Percentiles rank a stretch among this genome's conserved stretches.
phyloP scores from a whole-genome alignment of 768 basidiomycete species.

The Saitozyma sp. region DNA sequence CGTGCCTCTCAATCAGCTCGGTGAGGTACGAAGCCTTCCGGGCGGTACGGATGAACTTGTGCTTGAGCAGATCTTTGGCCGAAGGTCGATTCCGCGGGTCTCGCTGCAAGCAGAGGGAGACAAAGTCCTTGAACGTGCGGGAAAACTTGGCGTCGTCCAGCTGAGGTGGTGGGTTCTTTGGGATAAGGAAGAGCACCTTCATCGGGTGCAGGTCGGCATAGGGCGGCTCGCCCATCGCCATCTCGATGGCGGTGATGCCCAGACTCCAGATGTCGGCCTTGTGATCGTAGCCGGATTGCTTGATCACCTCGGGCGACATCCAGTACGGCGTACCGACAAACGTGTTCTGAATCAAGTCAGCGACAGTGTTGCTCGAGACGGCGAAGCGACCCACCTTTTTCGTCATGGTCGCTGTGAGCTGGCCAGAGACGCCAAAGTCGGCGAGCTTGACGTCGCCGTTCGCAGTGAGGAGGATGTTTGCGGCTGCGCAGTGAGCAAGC shows the following conservation, averaged over 20 bases:
- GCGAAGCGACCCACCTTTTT: conserved; percentile 44
- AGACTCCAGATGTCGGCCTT: conserved; percentile 99
- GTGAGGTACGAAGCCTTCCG: conserved; percentile 93
- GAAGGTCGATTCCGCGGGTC: conserved; percentile 78
- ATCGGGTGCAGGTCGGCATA: conserved; percentile 98
- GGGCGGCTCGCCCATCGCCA: conserved; percentile 96
- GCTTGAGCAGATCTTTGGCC: conserved; percentile 91
- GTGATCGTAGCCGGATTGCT: conserved; percentile 98
- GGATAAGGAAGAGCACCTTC: conserved; percentile 98
- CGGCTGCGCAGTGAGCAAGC: conserved; percentile 7
- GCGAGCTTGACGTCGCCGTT: conserved; percentile 76
- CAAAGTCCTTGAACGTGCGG: conserved; percentile 90
- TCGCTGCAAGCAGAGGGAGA: conserved; percentile 84
- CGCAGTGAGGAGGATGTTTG: conserved; percentile 36
- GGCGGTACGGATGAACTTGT: conserved; percentile 92
- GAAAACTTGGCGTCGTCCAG: conserved; percentile 83
- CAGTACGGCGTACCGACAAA: conserved; percentile 98
- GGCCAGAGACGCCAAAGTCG: conserved; percentile 98
- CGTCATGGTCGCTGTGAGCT: conserved; percentile 61
- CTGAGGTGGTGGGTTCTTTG: conserved; percentile 91
- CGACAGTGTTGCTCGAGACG: background rate
- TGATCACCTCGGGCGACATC: conserved; percentile 99
- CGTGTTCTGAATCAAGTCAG: conserved; percentile 87
- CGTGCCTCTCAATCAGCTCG: conserved; percentile 90
- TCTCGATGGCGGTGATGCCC: conserved; percentile 84